Evolutionary conservation across 1,284 basidiomycete genomes (phyloP).

Genomic region (Heliocybe sulcata): DNA sequence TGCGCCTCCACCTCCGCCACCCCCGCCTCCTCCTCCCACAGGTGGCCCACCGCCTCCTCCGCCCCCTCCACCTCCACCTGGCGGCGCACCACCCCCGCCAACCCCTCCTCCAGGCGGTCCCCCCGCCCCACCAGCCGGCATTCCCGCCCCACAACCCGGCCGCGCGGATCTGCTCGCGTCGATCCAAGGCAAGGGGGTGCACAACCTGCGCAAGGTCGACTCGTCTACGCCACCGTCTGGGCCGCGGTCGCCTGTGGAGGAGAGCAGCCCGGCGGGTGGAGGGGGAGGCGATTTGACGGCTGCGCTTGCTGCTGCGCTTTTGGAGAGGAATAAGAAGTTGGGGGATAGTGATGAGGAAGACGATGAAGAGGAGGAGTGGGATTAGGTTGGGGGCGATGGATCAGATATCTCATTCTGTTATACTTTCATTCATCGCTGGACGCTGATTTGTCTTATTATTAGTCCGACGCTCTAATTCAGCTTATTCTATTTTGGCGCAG

Average conservation of each 20-base stretch:
- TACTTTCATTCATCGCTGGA: neutral
- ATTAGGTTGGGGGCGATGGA: constrained; percentile 29
- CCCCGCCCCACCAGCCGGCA: constrained; percentile 19
- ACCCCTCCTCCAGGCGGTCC: constrained; percentile 22
- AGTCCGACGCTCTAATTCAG: no score
- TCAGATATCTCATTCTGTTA: no score
- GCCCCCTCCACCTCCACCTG: constrained; percentile 23
- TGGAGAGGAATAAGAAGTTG: constrained; percentile 82
- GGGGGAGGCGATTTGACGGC: constrained; percentile 48
- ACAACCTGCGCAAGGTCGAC: constrained; percentile 68
- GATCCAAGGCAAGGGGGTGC: constrained; percentile 66
- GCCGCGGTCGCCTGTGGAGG: constrained; percentile 23
- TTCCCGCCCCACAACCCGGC: constrained; percentile 31
- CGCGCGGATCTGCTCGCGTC: constrained; percentile 59
- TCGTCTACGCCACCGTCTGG: constrained; percentile 17
- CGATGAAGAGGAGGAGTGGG: constrained; percentile 86
- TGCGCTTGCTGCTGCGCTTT: constrained; percentile 60
- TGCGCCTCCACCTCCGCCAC: constrained; percentile 24
- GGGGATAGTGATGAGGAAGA: constrained; percentile 91
- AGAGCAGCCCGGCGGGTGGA: constrained; percentile 23
- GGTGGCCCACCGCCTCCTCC: constrained; percentile 22
- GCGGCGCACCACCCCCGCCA: constrained; percentile 23
- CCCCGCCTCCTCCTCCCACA: constrained; percentile 27
- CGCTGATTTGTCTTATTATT: neutral
- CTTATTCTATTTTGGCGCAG: no score